A percentile compares a stretch with the other conserved stretches of the same genome.
phyloP scores from a whole-genome alignment of 139 green algal genomes.

The Coelastrella sp. region DNA sequence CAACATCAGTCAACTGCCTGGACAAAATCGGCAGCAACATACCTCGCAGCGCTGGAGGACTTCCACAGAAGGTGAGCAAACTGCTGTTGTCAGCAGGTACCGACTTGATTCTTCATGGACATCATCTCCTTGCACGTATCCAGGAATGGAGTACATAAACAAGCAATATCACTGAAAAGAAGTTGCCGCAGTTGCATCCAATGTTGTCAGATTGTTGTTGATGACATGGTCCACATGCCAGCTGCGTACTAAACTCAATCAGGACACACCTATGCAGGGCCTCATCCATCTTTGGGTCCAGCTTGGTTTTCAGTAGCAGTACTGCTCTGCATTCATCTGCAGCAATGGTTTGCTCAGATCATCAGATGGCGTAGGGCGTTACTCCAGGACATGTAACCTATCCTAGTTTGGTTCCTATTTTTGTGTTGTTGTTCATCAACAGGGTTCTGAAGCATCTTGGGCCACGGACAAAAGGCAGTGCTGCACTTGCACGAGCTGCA shows the following conservation, averaged over 20 bases:
- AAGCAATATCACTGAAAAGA: not conserved
- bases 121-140: not conserved
- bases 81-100: not conserved
- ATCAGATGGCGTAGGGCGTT: no score
- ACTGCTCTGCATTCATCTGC: no score
- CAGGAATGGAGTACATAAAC: not conserved
- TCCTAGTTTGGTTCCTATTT: not conserved
- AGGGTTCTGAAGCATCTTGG: constrained; percentile 32
- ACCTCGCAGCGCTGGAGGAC: constrained; percentile 19
- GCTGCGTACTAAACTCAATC: no score
- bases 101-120: not conserved
- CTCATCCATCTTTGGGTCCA: no score
- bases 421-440: not conserved
- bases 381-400: no score
- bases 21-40: not conserved
- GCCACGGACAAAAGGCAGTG: constrained; percentile 1
- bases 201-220: no score
- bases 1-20: not conserved
- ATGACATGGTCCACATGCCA: no score
- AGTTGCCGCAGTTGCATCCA: no score
- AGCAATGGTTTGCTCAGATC: no score
- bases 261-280: no score
- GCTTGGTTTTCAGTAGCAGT: no score
- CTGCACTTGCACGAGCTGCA: constrained; percentile 46
- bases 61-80: not conserved